phyloP scores from a whole-genome alignment of 169 alveolate species.

The Babesia ovata region DNA sequence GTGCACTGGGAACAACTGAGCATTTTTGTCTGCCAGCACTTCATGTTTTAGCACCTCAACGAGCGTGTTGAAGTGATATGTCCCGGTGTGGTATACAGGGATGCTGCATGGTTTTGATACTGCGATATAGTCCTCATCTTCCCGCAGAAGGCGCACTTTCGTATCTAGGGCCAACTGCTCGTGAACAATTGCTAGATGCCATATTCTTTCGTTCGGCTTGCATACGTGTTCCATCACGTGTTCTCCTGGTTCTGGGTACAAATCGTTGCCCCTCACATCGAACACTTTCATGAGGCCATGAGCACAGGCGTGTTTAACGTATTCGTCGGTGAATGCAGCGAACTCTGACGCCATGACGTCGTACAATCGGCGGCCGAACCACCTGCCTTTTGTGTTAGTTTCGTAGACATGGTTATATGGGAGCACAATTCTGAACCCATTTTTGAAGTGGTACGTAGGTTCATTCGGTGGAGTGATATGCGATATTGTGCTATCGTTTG shows the following conservation, averaged over 20 bases:
- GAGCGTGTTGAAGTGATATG: conserved; percentile 74
- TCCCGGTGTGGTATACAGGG: conserved; percentile 79
- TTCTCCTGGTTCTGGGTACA: conserved; percentile 40
- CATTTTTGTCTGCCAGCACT: neutral
- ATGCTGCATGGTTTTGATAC: conserved; percentile 74
- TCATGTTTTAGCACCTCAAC: conserved; percentile 67
- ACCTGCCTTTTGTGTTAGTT: conserved; percentile 70
- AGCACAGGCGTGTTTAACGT: conserved; percentile 52
- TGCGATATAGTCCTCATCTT: conserved; percentile 72
- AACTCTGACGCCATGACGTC: conserved; percentile 72
- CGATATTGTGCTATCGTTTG: no score
- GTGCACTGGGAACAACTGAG: conserved; percentile 66
- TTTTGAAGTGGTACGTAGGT: conserved; percentile 60
- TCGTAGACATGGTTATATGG: conserved; percentile 75
- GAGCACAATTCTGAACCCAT: conserved; percentile 72
- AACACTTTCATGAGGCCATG: conserved; percentile 66
- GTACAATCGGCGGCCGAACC: conserved; percentile 70
- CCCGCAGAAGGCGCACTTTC: conserved; percentile 55
- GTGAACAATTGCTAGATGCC: conserved; percentile 71
- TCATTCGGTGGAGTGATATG: neutral
- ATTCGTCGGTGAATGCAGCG: conserved; percentile 71
- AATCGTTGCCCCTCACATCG: conserved; percentile 53
- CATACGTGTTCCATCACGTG: conserved; percentile 64
- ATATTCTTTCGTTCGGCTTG: conserved; percentile 67
- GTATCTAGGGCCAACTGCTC: conserved; percentile 72